Evolutionary conservation across 1,284 basidiomycete species (phyloP).

Genomic region (Ustilago bromivora): DNA sequence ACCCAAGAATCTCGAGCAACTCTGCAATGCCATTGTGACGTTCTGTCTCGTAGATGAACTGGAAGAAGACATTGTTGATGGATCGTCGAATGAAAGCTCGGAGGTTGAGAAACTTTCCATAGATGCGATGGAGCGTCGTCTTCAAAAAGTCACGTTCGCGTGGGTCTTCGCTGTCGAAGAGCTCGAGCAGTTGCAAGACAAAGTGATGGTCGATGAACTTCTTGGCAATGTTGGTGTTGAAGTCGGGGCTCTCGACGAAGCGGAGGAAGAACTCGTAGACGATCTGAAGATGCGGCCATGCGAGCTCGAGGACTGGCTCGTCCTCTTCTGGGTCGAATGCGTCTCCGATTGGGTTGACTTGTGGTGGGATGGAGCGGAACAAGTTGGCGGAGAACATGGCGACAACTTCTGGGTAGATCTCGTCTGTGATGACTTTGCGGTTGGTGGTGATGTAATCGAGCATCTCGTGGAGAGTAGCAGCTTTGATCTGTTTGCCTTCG

Average conservation of each 20-base stretch:
- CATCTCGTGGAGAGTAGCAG: slow-evolving; percentile 97
- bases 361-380: slow-evolving; percentile 99
- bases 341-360: slow-evolving; percentile 96
- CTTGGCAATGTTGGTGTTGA: slow-evolving; percentile 98
- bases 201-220: slow-evolving; percentile 97
- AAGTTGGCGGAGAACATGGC: slow-evolving; percentile 92
- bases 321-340: slow-evolving; percentile 99
- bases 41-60: slow-evolving; percentile 98
- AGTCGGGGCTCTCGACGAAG: slow-evolving; percentile 97
- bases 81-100: slow-evolving; percentile 98
- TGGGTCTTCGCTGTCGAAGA: slow-evolving; percentile 99
- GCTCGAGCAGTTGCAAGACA: slow-evolving; percentile 91
- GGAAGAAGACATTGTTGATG: slow-evolving; percentile 99
- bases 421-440: slow-evolving; percentile 94
- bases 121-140: slow-evolving; percentile 98
- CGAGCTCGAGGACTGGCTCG: slow-evolving; percentile 97
- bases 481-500: slow-evolving; percentile 98
- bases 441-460: slow-evolving; percentile 98
- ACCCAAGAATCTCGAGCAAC: slow-evolving; percentile 96
- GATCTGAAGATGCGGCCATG: slow-evolving; percentile 99
- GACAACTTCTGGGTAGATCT: slow-evolving; percentile 98
- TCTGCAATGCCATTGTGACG: slow-evolving; percentile 99
- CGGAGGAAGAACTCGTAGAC: slow-evolving; percentile 99
- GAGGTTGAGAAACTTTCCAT: slow-evolving; percentile 98
- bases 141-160: slow-evolving; percentile 99